Evolutionary conservation across 345 rosid genomes (phyloP).

Genomic region (Lumnitzera littorea): DNA sequence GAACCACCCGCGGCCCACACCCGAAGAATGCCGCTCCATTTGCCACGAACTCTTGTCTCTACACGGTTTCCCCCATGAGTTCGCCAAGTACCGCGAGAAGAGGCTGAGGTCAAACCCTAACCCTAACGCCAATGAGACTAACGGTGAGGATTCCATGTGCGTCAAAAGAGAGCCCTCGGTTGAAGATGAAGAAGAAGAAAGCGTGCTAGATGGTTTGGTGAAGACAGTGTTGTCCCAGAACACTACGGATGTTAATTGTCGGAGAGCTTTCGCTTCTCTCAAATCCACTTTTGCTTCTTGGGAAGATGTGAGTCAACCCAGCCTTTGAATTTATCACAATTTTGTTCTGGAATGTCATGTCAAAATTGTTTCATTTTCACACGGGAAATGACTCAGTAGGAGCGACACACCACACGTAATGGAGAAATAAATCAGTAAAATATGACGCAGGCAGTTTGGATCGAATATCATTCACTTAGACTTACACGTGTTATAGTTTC

Average conservation of each 20-base stretch:
- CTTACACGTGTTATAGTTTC: too few relatives aligned
- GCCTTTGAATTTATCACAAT: neutral
- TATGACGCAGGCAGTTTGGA: too few relatives aligned
- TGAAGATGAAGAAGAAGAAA: conserved; percentile 30
- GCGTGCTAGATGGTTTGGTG: conserved; percentile 73
- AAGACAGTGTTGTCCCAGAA: conserved; percentile 80
- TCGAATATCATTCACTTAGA: too few relatives aligned
- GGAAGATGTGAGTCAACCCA: conserved; percentile 38
- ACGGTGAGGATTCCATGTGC: neutral
- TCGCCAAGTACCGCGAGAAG: conserved; percentile 46
- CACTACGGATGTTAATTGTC: conserved; percentile 67
- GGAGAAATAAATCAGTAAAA: too few relatives aligned
- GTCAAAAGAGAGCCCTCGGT: conserved; percentile 15
- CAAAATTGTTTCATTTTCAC: neutral
- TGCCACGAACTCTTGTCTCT: conserved; percentile 46
- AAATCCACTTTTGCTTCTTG: conserved; percentile 59
- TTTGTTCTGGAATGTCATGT: neutral
- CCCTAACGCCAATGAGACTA: too few relatives aligned
- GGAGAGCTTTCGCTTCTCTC: conserved; percentile 69
- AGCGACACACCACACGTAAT: too few relatives aligned
- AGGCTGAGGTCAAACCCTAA: conserved; percentile 17
- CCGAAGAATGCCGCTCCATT: conserved; percentile 41
- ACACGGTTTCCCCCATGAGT: conserved; percentile 58
- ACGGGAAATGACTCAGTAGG: too few relatives aligned
- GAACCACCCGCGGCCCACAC: conserved; percentile 34